phyloP scores from a whole-genome alignment of 768 basidiomycete genomes.

The Heimioporus sp. region DNA sequence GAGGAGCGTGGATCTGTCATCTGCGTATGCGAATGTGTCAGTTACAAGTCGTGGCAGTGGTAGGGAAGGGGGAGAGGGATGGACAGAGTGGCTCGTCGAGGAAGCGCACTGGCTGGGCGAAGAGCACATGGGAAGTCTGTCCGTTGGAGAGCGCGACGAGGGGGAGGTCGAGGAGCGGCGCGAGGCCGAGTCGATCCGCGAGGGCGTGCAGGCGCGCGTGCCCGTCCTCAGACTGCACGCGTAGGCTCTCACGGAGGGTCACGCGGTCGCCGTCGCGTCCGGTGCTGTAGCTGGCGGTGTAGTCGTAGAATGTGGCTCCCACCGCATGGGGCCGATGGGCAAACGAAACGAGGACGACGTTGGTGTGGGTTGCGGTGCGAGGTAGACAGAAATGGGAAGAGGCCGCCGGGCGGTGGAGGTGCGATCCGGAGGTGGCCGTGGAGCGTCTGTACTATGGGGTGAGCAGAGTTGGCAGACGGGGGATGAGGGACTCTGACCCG shows the following conservation, averaged over 20 bases:
- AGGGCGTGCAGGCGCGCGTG: no score
- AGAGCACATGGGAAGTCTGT: constrained; percentile 81
- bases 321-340: constrained; percentile 54
- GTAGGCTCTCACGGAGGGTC: constrained; percentile 73
- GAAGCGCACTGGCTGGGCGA: constrained; percentile 68
- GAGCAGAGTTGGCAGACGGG: neutral
- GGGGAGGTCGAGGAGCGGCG: constrained; percentile 73
- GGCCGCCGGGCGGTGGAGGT: constrained; percentile 62
- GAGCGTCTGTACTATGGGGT: constrained; percentile 62
- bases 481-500: constrained; percentile 51
- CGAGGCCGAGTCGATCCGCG: constrained; percentile 46
- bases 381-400: constrained; percentile 71
- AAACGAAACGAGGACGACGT: constrained; percentile 62
- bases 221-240: constrained; percentile 49
- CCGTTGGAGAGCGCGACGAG: constrained; percentile 87
- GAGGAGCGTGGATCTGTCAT: constrained; percentile 55
- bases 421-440: constrained; percentile 69
- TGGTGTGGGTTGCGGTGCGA: constrained; percentile 44
- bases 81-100: constrained; percentile 91
- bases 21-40: constrained; percentile 31
- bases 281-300: constrained; percentile 88
- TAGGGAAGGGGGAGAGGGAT: constrained; percentile 21
- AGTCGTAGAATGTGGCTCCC: constrained; percentile 85
- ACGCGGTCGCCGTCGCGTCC: constrained; percentile 82
- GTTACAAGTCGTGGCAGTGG: no score